Percentiles rank a stretch among this genome's conserved stretches.
These are phyloP conservation scores for Candida vartiovaarae DNA, from an alignment of 805 yeast genomes.

Conservation along the genomic window DNA sequence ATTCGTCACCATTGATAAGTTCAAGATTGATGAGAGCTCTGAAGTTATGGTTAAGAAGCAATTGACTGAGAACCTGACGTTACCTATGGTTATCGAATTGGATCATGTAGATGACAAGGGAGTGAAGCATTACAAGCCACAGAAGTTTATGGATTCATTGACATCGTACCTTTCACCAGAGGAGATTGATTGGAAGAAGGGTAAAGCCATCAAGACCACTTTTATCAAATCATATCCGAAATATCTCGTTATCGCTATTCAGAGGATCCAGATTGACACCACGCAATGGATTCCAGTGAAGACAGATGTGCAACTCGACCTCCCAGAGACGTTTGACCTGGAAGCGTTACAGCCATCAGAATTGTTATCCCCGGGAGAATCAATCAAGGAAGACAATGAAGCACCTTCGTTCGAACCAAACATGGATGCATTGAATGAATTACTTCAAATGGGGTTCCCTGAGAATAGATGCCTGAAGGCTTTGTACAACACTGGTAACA, in stretches of 20 bases:
- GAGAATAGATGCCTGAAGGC: conserved; percentile 60
- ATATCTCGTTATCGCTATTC: conserved; percentile 63
- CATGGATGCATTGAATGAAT: conserved; percentile 41
- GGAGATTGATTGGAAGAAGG: conserved; percentile 40
- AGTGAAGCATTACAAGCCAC: conserved; percentile 35
- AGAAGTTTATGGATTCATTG: conserved; percentile 36
- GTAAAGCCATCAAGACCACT: conserved; percentile 18
- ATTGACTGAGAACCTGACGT: conserved; percentile 54
- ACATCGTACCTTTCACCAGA: conserved; percentile 48
- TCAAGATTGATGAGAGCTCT: conserved; percentile 41
- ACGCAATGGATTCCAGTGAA: conserved; percentile 76
- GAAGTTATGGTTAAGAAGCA: conserved; percentile 53
- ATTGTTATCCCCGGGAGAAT: conserved; percentile 32
- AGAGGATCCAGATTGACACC: conserved; percentile 74
- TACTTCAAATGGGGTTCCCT: conserved; percentile 85
- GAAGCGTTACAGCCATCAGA: conserved; percentile 37
- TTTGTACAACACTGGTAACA: conserved; percentile 64
- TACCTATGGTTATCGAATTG: conserved; percentile 46
- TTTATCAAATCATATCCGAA: conserved; percentile 62
- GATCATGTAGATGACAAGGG: conserved; percentile 35
- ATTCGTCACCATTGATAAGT: conserved; percentile 57
- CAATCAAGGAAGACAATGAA: conserved; percentile 15
- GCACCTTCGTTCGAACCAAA: conserved; percentile 46
- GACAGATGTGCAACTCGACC: conserved; percentile 60
- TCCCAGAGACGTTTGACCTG: conserved; percentile 43